Evolutionary conservation across 148 eudicot genomes (phyloP).

Genomic region (Vaccinium myrtillus): DNA sequence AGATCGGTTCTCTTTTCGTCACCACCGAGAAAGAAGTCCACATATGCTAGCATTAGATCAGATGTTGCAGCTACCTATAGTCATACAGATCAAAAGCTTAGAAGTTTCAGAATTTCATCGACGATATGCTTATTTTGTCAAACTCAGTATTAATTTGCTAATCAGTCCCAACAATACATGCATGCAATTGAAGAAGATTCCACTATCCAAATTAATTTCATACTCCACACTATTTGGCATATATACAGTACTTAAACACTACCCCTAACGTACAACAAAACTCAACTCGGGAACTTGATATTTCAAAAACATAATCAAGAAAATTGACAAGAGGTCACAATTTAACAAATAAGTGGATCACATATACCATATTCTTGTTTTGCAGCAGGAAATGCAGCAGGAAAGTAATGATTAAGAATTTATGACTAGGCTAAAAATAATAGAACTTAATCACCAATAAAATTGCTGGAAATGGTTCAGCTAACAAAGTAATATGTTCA

Average conservation of each 20-base stretch:
- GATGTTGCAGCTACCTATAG: slow-evolving; percentile 91
- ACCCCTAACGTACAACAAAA: background rate
- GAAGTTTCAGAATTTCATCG: background rate
- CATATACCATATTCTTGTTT: background rate
- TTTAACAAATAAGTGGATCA: background rate
- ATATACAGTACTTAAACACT: background rate
- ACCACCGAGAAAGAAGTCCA: slow-evolving; percentile 95
- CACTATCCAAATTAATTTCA: slow-evolving; percentile 3
- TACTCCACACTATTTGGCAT: background rate
- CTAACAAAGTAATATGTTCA: no score
- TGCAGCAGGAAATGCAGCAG: background rate
- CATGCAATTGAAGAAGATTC: slow-evolving; percentile 5
- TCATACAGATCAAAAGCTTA: background rate
- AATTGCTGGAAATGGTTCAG: background rate
- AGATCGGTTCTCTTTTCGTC: slow-evolving; percentile 96
- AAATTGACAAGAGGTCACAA: background rate
- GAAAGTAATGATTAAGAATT: background rate
- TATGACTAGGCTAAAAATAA: background rate
- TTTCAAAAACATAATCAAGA: slow-evolving; percentile 2
- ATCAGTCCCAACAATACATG: background rate
- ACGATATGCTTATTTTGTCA: background rate
- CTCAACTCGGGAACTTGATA: background rate
- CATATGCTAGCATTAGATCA: slow-evolving; percentile 90
- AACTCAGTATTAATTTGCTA: background rate
- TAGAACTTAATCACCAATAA: background rate